Percentiles rank a stretch among this genome's conserved stretches.
phyloP scores from a whole-genome alignment of 495 filamentous ascomycete genomes.

The Penicillium fimorum region DNA sequence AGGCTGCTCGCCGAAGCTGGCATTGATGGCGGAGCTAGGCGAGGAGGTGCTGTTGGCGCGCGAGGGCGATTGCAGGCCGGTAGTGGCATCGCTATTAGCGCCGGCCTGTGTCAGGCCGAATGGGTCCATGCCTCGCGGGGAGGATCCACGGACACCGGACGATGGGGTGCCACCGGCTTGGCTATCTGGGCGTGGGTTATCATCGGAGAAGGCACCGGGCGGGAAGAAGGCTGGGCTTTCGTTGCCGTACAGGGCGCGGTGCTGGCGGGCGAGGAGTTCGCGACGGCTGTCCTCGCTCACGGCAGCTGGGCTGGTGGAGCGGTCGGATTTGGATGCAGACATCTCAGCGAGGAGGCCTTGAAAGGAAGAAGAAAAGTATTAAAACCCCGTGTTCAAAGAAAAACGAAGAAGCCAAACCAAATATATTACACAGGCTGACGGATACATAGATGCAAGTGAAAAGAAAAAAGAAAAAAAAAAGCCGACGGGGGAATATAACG shows the following conservation, averaged over 20 bases:
- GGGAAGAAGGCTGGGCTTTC: constrained; percentile 63
- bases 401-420: constrained; percentile 27
- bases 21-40: constrained; percentile 64
- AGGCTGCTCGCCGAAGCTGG: constrained; percentile 66
- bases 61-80: constrained; percentile 61
- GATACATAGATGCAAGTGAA: constrained; percentile 35
- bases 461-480: constrained; percentile 26
- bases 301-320: constrained; percentile 83
- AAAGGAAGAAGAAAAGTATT: constrained; percentile 44
- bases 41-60: constrained; percentile 89
- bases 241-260: constrained; percentile 83
- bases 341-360: constrained; percentile 81
- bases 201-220: constrained; percentile 59
- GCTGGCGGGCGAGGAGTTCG: constrained; percentile 92
- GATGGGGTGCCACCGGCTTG: constrained; percentile 55
- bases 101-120: constrained; percentile 53
- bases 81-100: constrained; percentile 37
- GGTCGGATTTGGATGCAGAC: constrained; percentile 80
- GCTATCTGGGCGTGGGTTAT: constrained; percentile 59
- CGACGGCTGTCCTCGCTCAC: constrained; percentile 96
- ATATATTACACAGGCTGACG: constrained; percentile 53
- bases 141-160: constrained; percentile 53
- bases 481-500: constrained; percentile 38
- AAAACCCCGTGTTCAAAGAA: constrained; percentile 46
- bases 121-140: constrained; percentile 63